These are phyloP conservation scores for Dryadomyces quercivorus DNA, from an alignment of 2,329 filamentous ascomycete species.

Conservation along the genomic window DNA sequence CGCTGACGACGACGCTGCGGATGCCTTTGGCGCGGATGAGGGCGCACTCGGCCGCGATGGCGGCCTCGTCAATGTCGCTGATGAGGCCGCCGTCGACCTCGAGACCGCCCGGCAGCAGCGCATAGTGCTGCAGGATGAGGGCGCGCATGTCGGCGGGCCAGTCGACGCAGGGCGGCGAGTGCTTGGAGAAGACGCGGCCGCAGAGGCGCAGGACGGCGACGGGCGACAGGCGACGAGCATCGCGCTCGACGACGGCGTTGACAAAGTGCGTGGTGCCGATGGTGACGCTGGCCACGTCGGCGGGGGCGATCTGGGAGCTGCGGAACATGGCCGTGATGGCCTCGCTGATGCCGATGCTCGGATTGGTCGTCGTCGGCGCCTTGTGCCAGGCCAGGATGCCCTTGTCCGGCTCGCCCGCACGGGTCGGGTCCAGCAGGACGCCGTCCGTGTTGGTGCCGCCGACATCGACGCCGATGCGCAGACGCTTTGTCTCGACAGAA, in stretches of 20 bases:
- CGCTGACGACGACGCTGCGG: conserved; percentile 38
- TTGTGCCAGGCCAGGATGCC: conserved; percentile 13
- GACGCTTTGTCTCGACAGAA: conserved; percentile 22
- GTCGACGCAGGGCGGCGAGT: conserved; percentile 29
- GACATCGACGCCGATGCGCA: conserved; percentile 1
- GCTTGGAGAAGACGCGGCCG: conserved; percentile 15
- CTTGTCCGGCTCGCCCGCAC: conserved; percentile 17
- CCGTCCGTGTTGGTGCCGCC: conserved; percentile 39
- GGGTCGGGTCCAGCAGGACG: conserved; percentile 31
- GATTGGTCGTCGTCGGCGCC: conserved; percentile 7
- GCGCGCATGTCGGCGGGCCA: conserved; percentile 27
- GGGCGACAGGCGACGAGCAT: conserved; percentile 13
- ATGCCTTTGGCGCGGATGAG: conserved; percentile 19
- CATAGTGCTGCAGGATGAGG: conserved; percentile 29
- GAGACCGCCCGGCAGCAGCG: conserved; percentile 33
- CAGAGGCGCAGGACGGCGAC: conserved; percentile 22
- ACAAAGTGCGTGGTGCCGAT: conserved; percentile 15
- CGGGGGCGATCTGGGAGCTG: background rate
- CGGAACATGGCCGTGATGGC: conserved; percentile 9
- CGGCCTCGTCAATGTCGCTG: conserved; percentile 40
- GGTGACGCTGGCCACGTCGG: conserved; percentile 9
- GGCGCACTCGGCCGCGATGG: conserved; percentile 27
- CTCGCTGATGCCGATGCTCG: conserved; percentile 10
- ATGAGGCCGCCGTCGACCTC: conserved; percentile 40
- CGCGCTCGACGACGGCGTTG: conserved; percentile 14